phyloP scores from a whole-genome alignment of 148 eudicot genomes.

The Vaccinium darrowii region DNA sequence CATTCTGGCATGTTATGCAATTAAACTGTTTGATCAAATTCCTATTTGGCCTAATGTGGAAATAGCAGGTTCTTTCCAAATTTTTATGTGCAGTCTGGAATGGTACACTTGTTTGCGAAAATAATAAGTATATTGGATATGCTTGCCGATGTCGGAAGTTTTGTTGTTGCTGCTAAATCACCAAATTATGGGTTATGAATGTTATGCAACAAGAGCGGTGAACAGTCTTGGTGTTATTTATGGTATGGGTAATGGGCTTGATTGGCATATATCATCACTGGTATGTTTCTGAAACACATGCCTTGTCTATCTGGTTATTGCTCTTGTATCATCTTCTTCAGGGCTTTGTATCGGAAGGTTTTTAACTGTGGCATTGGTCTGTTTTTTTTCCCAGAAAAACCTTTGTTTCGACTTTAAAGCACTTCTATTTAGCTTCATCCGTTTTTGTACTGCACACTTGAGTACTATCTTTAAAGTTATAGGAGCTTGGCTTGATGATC shows the following conservation, averaged over 20 bases:
- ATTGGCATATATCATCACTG: no score
- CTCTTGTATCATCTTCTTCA: no score
- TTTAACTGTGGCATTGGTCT: no score
- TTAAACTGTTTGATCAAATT: slow-evolving; percentile 57
- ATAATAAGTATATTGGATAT: slow-evolving; percentile 17
- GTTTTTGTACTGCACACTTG: neutral
- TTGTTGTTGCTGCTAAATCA: no score
- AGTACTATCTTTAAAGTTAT: neutral
- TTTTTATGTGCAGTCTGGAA: slow-evolving; percentile 68
- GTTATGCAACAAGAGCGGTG: no score
- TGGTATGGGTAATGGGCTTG: no score
- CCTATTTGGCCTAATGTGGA: slow-evolving; percentile 37
- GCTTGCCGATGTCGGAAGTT: no score
- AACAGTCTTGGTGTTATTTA: no score
- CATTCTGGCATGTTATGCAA: slow-evolving; percentile 49
- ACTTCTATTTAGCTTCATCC: neutral
- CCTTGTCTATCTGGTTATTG: no score
- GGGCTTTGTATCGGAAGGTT: no score
- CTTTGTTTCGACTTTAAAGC: neutral
- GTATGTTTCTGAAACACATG: no score
- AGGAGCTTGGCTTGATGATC: neutral
- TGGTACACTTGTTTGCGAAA: slow-evolving; percentile 57
- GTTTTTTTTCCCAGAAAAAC: neutral
- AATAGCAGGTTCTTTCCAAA: slow-evolving; percentile 60
- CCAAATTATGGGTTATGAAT: no score